Evolutionary conservation across 345 rosid genomes (phyloP), one percentile per base, ranked within the genome.

Genomic region (Populus nigra): DNA sequence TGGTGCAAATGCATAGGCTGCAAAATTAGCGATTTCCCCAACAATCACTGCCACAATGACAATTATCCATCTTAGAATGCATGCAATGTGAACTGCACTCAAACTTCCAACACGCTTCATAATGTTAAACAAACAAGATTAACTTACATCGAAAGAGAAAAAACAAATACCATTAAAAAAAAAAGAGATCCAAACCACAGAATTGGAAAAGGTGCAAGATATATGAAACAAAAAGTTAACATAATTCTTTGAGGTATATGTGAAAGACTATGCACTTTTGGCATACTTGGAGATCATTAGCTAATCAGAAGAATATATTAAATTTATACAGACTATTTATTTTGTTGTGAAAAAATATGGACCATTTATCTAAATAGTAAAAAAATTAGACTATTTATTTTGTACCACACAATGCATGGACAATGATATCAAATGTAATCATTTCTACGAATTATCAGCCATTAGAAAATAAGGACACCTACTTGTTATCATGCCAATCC

Each of bases 1-100:
- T 62, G 83, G 83, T 18, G 83, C 83, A 70, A 80, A 80, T 65
- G 78, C 83, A 74, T 80, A 80, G 38, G 83, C 83, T 35, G 83
- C 75, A 68, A 80, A 80, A 57, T 75, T 80, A 65, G 83, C 83
- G 41, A 80, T 70, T 65, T 80, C 83, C 41, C 78, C 83, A n/a
- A 75, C 75, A 63, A 75, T 71, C 83, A 80, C 83, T 75, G 83
- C 73, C 71, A 65, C 23, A 68, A 68, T 22, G 62, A 77, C 27
- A 79, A 77, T n/a, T 27, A 71, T 31, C 36, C 41, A 50, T 55
- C 53, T 87, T 75, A 87, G 81, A 76, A 68, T 61, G 62, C 62
- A 55, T 3, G 12, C 23, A 66, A 20, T 70, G 50, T 8, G 29
- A 59, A 20, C 43, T 27, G 39, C 43, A 17, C 23, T 55, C 31